Evolutionary conservation across 2,329 filamentous ascomycete species (phyloP).

Genomic region (Fusarium sp.): DNA sequence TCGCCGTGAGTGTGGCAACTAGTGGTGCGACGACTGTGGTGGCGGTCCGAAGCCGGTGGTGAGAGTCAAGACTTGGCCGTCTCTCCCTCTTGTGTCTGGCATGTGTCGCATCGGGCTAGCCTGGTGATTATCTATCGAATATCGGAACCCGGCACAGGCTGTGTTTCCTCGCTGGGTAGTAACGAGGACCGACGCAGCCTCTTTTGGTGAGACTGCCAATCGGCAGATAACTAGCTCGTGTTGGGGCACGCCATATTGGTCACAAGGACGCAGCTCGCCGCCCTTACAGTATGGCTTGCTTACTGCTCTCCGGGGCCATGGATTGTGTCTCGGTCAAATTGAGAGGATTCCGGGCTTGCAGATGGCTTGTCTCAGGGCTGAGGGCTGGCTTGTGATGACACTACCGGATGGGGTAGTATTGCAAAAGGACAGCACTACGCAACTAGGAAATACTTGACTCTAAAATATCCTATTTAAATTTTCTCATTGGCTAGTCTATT

Average conservation of each 20-base stretch:
- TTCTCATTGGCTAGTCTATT: constrained; percentile 13
- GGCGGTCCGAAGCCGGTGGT: too few species aligned
- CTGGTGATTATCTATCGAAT: too few species aligned
- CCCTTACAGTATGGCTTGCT: neutral
- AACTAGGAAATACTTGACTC: neutral
- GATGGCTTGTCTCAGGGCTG: neutral
- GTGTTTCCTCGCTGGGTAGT: too few species aligned
- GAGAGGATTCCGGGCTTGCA: neutral
- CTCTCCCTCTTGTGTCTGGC: too few species aligned
- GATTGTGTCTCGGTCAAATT: neutral
- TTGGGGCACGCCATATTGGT: neutral
- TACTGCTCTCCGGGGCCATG: neutral
- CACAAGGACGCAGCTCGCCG: neutral
- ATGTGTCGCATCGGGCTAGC: too few species aligned
- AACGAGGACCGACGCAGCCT: too few species aligned
- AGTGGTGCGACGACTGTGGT: too few species aligned
- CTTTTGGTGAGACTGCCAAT: neutral
- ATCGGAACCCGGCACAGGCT: too few species aligned
- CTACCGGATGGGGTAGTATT: constrained; percentile 8
- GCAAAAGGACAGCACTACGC: neutral
- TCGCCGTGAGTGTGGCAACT: neutral
- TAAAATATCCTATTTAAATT: neutral
- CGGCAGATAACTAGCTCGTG: neutral
- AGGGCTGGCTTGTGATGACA: neutral
- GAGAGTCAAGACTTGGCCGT: too few species aligned